Evolutionary conservation across 2,329 filamentous ascomycete species (phyloP), one percentile per base, ranked within the genome.

Genomic region (Diaporthe aspalathi): DNA sequence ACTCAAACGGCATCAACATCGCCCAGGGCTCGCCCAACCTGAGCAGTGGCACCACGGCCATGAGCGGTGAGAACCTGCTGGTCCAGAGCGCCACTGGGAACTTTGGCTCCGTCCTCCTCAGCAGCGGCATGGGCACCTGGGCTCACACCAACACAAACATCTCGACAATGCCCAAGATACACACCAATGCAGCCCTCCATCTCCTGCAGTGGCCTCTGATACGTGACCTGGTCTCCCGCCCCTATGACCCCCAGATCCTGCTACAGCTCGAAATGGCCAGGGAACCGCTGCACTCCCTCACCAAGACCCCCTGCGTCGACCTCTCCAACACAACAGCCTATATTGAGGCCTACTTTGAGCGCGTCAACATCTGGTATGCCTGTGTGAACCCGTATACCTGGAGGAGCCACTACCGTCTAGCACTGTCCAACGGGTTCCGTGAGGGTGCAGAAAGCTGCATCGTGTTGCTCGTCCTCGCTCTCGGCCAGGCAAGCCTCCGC

Each of bases 291-390:
- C 88, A 90, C 74, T 89, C 88, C 20, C 83, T 91, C 57, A 90
- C 90, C 16, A 90, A 90, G 76, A 89, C 88, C 1, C 88, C 88
- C 1, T 89, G 87, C 75, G 86, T 94, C 71, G 92, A 94, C 79
- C 82, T 95, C 53, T 92, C 91, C 54, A 94, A 94, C 78, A 92
- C 91, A 1, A 87, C 90, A 57, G 87, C 90, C 5, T 95, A 94
- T 79, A 91, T 94, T 50, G 90, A 93, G 77, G 91, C 93, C 1
- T 95, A 94, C 80, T 96, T 95, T 77, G 90, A 92, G 71, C 87
- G 91, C 52, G 93, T 94, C 72, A 95, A 95, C 74, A 87, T 94
- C 3, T 95, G 93, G 92, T 95, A 95, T 77, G 93, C 93, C 12
- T 94, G 92, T 76, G 92, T 96, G 43, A 95, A 94, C 78, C 93